phyloP scores from a whole-genome alignment of 2,329 filamentous ascomycete genomes.

The Monosporascus sp. region DNA sequence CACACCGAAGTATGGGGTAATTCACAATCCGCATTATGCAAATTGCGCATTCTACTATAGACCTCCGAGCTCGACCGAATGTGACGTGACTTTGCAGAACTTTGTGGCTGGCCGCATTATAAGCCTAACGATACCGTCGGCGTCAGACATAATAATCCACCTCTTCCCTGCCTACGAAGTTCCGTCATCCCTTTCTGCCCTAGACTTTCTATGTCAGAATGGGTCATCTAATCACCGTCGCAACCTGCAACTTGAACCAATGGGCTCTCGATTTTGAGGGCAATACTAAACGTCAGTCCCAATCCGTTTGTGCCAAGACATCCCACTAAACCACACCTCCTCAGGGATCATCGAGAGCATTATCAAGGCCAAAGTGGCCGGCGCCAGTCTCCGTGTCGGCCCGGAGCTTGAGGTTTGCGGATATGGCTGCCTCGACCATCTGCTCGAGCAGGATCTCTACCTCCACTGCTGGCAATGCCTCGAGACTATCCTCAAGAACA shows the following conservation, averaged over 20 bases:
- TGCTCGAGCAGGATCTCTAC: constrained; percentile 53
- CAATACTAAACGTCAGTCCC: not conserved
- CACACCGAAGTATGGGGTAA: not conserved
- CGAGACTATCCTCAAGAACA: constrained; percentile 53
- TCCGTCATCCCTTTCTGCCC: not conserved
- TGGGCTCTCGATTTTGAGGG: constrained; percentile 40
- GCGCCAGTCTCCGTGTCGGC: constrained; percentile 57
- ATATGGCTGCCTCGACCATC: constrained; percentile 65
- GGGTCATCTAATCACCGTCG: constrained; percentile 27
- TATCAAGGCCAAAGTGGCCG: constrained; percentile 46
- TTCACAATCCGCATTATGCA: not conserved
- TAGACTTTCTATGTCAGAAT: constrained; percentile 4
- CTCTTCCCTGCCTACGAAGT: not conserved
- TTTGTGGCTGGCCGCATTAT: not conserved
- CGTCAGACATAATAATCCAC: not conserved
- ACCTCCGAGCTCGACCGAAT: not conserved
- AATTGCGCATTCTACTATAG: not conserved
- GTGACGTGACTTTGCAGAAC: not conserved
- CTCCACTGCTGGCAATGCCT: constrained; percentile 60
- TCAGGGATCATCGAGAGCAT: constrained; percentile 56
- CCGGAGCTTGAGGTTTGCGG: constrained; percentile 52
- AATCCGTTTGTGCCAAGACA: not conserved
- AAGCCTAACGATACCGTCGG: not conserved
- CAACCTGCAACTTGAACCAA: constrained; percentile 32
- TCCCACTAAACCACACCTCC: constrained; percentile 40